Evolutionary conservation across 805 yeast species (phyloP).

Genomic region (Teunomyces stri): DNA sequence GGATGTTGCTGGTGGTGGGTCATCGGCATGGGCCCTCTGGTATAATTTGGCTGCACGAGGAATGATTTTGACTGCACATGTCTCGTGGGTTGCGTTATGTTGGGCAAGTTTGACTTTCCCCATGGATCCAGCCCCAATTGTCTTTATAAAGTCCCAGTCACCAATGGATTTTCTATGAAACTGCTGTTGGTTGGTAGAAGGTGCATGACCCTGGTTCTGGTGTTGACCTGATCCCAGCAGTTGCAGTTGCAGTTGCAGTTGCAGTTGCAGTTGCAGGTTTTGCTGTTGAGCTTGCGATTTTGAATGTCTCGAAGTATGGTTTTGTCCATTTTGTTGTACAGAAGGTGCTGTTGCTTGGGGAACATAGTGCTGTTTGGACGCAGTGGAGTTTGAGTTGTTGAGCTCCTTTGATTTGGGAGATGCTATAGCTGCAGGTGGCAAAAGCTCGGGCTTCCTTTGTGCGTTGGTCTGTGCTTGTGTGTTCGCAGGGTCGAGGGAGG

Average conservation of each 20-base stretch:
- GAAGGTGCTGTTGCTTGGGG: background rate
- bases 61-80: conserved; percentile 90
- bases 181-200: conserved; percentile 29
- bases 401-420: conserved; percentile 9
- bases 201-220: conserved; percentile 7
- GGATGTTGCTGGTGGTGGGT: conserved; percentile 61
- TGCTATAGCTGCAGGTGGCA: conserved; percentile 32
- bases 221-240: conserved; percentile 1
- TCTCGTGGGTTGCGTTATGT: conserved; percentile 74
- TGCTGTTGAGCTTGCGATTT: conserved; percentile 8
- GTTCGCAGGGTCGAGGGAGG: conserved; percentile 3
- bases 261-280: conserved; percentile 7
- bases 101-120: conserved; percentile 96
- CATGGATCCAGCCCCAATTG: conserved; percentile 98
- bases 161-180: conserved; percentile 89
- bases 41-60: conserved; percentile 83
- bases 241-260: conserved; percentile 5
- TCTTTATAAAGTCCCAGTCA: conserved; percentile 93
- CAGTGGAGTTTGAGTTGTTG: background rate
- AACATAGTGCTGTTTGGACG: background rate
- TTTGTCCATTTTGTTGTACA: background rate
- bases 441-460: conserved; percentile 18
- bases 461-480: conserved; percentile 3
- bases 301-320: background rate
- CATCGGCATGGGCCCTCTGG: conserved; percentile 66